Evolutionary conservation across 257 asterid species (phyloP).

Genomic region (Coffea eugenioides): DNA sequence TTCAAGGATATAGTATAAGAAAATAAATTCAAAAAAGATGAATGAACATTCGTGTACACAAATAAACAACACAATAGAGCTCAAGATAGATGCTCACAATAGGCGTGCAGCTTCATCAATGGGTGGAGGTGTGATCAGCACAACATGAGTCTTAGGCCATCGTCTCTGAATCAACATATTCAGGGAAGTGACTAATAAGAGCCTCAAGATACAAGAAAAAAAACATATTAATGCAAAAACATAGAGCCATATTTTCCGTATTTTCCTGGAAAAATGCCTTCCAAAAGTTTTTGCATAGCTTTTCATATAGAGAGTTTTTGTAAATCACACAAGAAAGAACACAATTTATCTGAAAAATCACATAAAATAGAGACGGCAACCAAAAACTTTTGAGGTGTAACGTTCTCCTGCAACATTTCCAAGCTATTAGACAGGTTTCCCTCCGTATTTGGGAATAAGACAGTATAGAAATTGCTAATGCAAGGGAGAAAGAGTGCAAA

Average conservation of each 20-base stretch:
- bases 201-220: no score
- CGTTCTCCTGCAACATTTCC: neutral
- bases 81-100: constrained; percentile 36
- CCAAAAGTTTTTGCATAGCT: neutral
- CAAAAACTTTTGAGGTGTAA: neutral
- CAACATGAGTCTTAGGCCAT: constrained; percentile 65
- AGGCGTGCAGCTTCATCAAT: constrained; percentile 72
- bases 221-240: neutral
- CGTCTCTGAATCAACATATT: constrained; percentile 37
- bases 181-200: no score
- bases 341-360: neutral
- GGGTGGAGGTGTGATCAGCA: constrained; percentile 87
- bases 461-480: neutral
- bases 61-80: neutral
- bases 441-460: no score
- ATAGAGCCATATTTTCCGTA: neutral
- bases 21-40: neutral
- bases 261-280: neutral
- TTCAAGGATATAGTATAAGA: neutral
- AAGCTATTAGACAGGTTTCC: neutral
- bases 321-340: neutral
- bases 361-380: neutral
- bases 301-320: neutral
- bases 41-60: neutral
- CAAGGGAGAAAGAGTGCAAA: neutral